Base-by-base conservation (phyloP, 257 asterid species). In the Prunella vulgaris region DNA sequence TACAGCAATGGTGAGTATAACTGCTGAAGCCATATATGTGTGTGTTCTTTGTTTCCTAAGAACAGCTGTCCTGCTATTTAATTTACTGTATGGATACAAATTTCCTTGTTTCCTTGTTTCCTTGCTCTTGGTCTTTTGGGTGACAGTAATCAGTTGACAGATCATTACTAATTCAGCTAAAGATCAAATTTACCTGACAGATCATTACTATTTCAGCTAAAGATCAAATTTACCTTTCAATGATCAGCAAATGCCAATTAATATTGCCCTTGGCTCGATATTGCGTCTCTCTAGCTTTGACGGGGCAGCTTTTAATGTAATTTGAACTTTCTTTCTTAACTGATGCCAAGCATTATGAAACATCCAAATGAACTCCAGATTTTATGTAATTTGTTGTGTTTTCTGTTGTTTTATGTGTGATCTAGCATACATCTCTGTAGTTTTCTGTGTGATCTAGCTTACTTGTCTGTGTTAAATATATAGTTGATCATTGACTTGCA, bases 401-500 rank as follows among this genome's bases (percentile, higher is more conserved):
- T 60, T 53, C 24, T 66, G 30, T 15, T 10, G 7, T 40, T 32
- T 59, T 48, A 4, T n/a, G 10, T 24, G 66, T 51, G 42, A 67
- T 24, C 61, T 46, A 52, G 62, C 40, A 28, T 21, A 66, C 25
- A 9, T 64, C 69, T 61, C 10, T 70, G 54, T 42, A 52, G 9
- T 32, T 30, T 58, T 44, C 1, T 20, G 10, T 24, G 63, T 51
- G 42, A 53, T 32, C 52, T 46, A 44, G 62, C 49, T 52, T 27
- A 66, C 20, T 15, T 64, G 69, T 63, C 9, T 71, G 57, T 44
- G 48, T 7, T 21, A 63, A 40, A 38, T 53, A 35, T 69, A 61
- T 61, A 56, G 61, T 33, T 60, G 46, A 53, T 6, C 35, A 44
- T 67, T 69, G 37, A 70, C 37, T 75, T 67, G 33, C 35, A 44